Evolutionary conservation across 176 grass and related monocot species (phyloP), one percentile per base, ranked within the genome.

Genomic region (Eleusine indica): DNA sequence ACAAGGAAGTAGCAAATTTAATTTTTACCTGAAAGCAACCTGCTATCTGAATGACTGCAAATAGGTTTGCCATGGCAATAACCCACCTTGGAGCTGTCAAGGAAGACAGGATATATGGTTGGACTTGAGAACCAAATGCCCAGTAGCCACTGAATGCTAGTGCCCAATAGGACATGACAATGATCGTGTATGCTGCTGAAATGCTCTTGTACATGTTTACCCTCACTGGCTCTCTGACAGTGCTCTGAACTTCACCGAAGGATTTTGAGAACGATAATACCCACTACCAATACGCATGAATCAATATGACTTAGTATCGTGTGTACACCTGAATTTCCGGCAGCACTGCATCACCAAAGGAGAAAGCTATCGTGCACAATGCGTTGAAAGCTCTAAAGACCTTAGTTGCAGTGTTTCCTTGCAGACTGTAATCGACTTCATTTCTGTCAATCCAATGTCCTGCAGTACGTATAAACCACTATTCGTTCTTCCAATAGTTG

Each of bases 311-410:
- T 9, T 32, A 80, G 60, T n/a, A 4, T 84, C 38, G 30, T 62
- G 32, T 10, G 7, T 19, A 15, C 51, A 94, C 94, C 85, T 97
- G 90, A 68, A 97, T 92, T 88, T 92, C 88, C 43, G 92, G 94
- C 74, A 97, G 90, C 90, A 97, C 94, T 7, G 94, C 92, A 25
- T 97, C 94, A 48, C 94, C 92, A 66, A 94, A 97, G 21, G 92
- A 97, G 84, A 97, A 97, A 0, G 94, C 94, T 66, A 97, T 94
- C 5, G 86, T 90, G 10, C 94, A 92, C 57, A 94, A 9, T 0
- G 92, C 94, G 30, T 90, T 92, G 61, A 94, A 92, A 73, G 86
- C 88, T 85, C 78, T 87, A 70, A 89, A 97, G 19, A 94, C 76
- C 75, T 84, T 94, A 2, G 85, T 40, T 19, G 80, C 83, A 14